phyloP scores from a whole-genome alignment of 1,284 basidiomycete species.

The Leccinum pachyderme region DNA sequence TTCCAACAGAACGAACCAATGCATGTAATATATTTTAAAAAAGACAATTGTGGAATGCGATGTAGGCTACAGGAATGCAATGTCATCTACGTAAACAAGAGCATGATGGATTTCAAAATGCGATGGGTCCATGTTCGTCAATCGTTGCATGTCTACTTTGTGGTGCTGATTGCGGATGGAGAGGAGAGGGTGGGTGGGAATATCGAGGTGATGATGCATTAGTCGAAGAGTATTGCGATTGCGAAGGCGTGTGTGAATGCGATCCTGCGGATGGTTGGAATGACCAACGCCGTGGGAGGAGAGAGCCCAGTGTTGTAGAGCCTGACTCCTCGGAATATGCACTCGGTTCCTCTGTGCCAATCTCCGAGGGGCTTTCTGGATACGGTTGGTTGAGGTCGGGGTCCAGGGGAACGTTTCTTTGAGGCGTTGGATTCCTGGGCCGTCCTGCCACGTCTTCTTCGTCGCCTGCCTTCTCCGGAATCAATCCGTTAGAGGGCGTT shows the following conservation, averaged over 20 bases:
- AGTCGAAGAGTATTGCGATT: constrained; percentile 34
- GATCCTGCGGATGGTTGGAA: constrained; percentile 40
- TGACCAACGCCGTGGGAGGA: constrained; percentile 46
- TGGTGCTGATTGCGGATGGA: constrained; percentile 22
- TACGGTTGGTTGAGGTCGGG: constrained; percentile 43
- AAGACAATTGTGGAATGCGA: constrained; percentile 4
- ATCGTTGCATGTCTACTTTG: constrained; percentile 36
- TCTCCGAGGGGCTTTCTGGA: constrained; percentile 35
- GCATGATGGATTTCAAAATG: constrained; percentile 16
- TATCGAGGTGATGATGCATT: constrained; percentile 31
- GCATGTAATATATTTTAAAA: constrained; percentile 9
- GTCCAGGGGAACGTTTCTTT: constrained; percentile 44
- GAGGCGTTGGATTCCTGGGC: constrained; percentile 56
- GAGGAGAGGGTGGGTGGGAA: constrained; percentile 32
- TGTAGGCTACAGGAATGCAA: constrained; percentile 10
- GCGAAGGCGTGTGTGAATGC: constrained; percentile 34
- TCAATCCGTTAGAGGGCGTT: constrained; percentile 13
- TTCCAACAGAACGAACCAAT: neutral
- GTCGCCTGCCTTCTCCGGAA: constrained; percentile 32
- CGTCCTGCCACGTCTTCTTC: constrained; percentile 29
- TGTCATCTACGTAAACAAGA: constrained; percentile 4
- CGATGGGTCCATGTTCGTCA: constrained; percentile 28
- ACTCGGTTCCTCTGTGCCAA: constrained; percentile 33
- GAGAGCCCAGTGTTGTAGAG: constrained; percentile 42
- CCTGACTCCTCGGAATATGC: constrained; percentile 36